Percentiles rank a stretch among this genome's conserved stretches.
These are phyloP conservation scores for Teunomyces pallodes DNA, from an alignment of 805 yeast species.

Conservation along the genomic window DNA sequence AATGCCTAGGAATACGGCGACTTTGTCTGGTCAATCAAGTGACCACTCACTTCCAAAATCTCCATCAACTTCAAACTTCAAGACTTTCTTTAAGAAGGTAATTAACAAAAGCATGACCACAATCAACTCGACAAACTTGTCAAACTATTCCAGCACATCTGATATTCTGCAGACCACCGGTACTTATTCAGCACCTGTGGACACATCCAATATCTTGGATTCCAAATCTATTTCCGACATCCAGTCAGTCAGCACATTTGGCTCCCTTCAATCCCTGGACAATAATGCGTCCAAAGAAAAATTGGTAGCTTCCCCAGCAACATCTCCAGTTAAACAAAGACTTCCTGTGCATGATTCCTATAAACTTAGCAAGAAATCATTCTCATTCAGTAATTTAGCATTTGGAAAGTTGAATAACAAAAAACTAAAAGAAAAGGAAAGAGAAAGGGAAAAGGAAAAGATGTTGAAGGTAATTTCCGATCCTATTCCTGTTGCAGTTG, in stretches of 20 bases:
- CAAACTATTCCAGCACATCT: not conserved
- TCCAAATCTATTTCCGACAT: constrained; percentile 3
- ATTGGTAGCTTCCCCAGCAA: not conserved
- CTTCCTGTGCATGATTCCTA: not conserved
- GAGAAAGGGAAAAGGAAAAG: not conserved
- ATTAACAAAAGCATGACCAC: constrained; percentile 3
- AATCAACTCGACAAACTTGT: not conserved
- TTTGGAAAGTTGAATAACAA: not conserved
- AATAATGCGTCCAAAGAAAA: not conserved
- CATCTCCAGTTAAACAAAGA: not conserved
- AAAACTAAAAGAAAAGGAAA: not conserved
- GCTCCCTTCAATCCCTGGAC: not conserved
- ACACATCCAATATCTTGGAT: not conserved
- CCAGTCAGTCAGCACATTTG: constrained; percentile 4
- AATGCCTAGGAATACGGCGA: not conserved
- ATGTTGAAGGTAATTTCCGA: not conserved
- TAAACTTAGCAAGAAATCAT: constrained; percentile 4
- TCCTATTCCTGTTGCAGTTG: not conserved
- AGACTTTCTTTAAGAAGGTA: constrained; percentile 16
- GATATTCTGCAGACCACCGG: not conserved
- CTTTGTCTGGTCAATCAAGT: not conserved
- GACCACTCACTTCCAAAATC: not conserved
- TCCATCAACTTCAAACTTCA: constrained; percentile 10
- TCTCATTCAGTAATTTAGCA: constrained; percentile 7
- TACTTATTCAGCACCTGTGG: not conserved